Conservation (phyloP, 2,329 filamentous ascomycete species). For the Macrophomina phaseolina region DNA sequence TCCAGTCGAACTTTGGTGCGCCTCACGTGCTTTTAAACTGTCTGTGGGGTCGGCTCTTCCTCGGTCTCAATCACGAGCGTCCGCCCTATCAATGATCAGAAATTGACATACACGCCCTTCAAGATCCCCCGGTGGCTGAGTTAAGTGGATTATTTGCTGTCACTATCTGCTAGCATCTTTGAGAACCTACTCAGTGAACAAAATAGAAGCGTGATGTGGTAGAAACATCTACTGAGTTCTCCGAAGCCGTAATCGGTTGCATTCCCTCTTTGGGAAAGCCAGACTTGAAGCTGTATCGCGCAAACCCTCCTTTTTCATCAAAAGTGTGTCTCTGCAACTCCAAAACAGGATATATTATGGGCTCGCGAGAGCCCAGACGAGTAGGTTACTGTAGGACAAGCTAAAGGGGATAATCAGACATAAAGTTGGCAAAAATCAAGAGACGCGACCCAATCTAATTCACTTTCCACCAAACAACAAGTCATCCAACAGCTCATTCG, state of each 20-base stretch:
- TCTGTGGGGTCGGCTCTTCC: not conserved
- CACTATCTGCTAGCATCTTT: too few relatives aligned
- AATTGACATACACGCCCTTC: not conserved
- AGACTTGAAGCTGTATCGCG: too few relatives aligned
- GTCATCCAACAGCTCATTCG: slow-evolving; percentile 50
- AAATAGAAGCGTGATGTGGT: too few relatives aligned
- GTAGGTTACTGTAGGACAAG: too few relatives aligned
- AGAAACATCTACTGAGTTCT: too few relatives aligned
- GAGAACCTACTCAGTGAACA: too few relatives aligned
- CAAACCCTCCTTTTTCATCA: too few relatives aligned
- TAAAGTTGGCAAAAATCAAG: not conserved
- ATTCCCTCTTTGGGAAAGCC: not conserved
- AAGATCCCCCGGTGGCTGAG: not conserved
- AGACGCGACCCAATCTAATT: not conserved
- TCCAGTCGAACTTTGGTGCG: slow-evolving; percentile 7
- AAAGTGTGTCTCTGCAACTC: too few relatives aligned
- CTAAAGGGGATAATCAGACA: not conserved
- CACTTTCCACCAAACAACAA: slow-evolving; percentile 31
- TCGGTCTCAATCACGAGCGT: not conserved
- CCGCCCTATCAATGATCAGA: not conserved
- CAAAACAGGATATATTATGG: too few relatives aligned
- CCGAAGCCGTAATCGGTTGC: not conserved
- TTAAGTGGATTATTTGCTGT: too few relatives aligned
- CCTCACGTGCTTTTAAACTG: slow-evolving; percentile 13
- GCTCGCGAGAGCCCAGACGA: too few relatives aligned